Base-by-base conservation (phyloP, 805 yeast species). In the Torulaspora indica region DNA sequence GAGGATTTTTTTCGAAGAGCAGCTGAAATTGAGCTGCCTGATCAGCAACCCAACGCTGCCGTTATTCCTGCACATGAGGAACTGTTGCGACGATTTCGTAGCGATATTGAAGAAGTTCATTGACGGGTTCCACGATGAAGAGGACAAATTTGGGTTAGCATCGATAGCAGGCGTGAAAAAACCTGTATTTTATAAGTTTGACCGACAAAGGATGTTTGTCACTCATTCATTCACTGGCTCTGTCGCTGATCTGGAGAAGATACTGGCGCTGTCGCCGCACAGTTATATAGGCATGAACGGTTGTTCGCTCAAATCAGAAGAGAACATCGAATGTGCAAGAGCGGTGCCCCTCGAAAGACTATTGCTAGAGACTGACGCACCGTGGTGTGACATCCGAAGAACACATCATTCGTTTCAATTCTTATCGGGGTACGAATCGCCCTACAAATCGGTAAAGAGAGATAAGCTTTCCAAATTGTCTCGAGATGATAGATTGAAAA, bases 171-270 rank as follows among this genome's bases (percentile, higher is more conserved):
- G 48, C 8, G 29, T 43, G 4, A 22, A 35, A 4, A 52, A 49
- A 7, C 53, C 53, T 12, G 47, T 60, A 2, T 37, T 25, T 30
- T 56, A 76, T 39, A 57, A 58, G 42, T 64, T 75, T 22, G 60
- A 51, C 22, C 42, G 57, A 1, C 41, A 68, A 1, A 56, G 76
- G 28, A 75, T 77, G 32, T 91, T 93, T n/a, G 91, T 93, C 5
- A 91, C 93, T 1, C 99, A 93, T 64, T 90, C 98, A 1, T 93
- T 91, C 64, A 91, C 98, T 0, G 99, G 97, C 2, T 72, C 88
- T 0, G 45, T 62, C 12, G 75, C 71, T 4, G 97, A 93, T 51
- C 64, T 88, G 49, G 54, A 72, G 5, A 70, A 71, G 40, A 57
- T 89, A 22, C 62, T 90, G 15, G 67, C 67, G 0, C 61, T 78